Evolutionary conservation across 371 early-diverging fungal genomes (phyloP), one percentile per base, ranked within the genome.

Genomic region (Aphelidium insulamus): DNA sequence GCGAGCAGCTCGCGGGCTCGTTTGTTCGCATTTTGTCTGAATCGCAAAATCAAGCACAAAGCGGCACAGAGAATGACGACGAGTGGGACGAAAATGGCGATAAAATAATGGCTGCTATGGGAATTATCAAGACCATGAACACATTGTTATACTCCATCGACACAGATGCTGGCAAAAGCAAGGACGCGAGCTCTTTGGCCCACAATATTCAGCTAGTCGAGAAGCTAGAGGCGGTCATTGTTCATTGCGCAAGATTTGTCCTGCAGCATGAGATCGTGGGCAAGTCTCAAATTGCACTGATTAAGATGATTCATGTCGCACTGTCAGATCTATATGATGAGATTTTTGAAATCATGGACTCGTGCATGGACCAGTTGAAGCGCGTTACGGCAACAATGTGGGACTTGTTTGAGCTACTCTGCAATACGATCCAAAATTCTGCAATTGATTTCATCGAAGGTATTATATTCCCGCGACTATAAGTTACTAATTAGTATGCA

Each of bases 61-160:
- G 49, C 45, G 6, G 51, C 46, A 12, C 53, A 52, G 54, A 57
- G n/a, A 44, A 44, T 6, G 30, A 45, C 33, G 39, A 47, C 3
- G 45, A 57, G 16, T 14, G 36, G 7, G 66, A 74, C 29, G 78
- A 72, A 30, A 48, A 59, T 21, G 64, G 65, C 36, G 83, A 86
- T 41, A 86, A 85, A 53, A 76, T 72, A 2, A 66, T 76, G 68
- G 76, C 85, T 0, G 84, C 88, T 8, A 68, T 77, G 59, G 85
- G 90, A 30, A 69, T 88, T 3, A 55, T 90, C 14, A 82, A 81
- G 47, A 85, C 87, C n/a, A 68, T 92, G 26, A 64, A 66, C 28
- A 77, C 82, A 1, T 46, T 92, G 33, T 64, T 88, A 7, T 23
- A 41, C 4, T 32, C 57, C 2, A 54, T 62, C 21, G 56, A 62